Evolutionary conservation across 805 yeast genomes (phyloP), one percentile per base, ranked within the genome.

Genomic region (Metschnikowia koreensis): DNA sequence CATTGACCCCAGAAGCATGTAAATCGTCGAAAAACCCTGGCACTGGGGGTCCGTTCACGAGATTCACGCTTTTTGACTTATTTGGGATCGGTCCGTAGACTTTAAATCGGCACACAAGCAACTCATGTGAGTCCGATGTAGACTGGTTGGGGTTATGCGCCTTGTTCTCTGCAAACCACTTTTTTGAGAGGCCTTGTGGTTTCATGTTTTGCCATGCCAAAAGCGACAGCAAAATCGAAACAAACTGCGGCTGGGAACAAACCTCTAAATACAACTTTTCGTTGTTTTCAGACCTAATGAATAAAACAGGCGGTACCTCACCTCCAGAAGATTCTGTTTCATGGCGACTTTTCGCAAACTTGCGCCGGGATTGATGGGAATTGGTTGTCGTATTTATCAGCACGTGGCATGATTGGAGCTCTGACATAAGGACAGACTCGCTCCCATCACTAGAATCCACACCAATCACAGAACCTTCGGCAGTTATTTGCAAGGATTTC

Each of bases 51-150:
- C 76, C 76, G 6, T 58, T 55, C 12, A 71, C 71, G 29, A 73
- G 57, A 38, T 70, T 68, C 15, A 77, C 59, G 53, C 68, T 74
- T 51, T 70, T 72, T 43, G 68, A 57, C 31, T 69, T 70, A n/a
- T 65, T 47, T 6, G 83, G 81, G 12, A 81, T 58, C 3, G 89
- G 89, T 0, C 89, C 91, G 66, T 68, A 87, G 1, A 86, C 74
- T 62, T 81, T 82, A 60, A 86, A 81, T 38, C 87, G 76, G 50
- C 89, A 83, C 16, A 84, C 86, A 46, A 86, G 67, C 12, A 86
- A 61, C 56, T 69, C 75, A 58, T 69, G 74, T 6, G 64, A 65
- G 41, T 50, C 61, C 26, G 52, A 56, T 26, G 58, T 42, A 41
- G 64, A 58, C n/a, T 54, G 49, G 12, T 62, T 52, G n/a, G 63